Base-by-base conservation (phyloP, 2,329 filamentous ascomycete genomes). In the Chrysoporthe cubensis region DNA sequence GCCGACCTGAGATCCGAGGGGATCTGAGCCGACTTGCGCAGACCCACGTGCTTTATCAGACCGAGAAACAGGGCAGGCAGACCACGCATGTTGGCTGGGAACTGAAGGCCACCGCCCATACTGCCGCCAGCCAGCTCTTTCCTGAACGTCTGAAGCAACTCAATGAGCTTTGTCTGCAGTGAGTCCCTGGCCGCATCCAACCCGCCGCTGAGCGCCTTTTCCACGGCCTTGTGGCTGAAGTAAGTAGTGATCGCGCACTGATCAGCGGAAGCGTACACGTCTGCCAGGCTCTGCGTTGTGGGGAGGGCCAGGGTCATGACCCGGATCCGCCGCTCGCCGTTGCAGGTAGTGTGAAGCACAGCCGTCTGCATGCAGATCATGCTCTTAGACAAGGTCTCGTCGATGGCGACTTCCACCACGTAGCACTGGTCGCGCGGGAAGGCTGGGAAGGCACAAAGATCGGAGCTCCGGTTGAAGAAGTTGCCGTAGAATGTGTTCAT, bases 401-500 rank as follows among this genome's bases (percentile, higher is more conserved):
- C 96, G 72, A 99, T 98, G 16, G 96, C 94, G 66, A 99, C 96
- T 80, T 99, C 96, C 26, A 99, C 95, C 56, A 98, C 96, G 77
- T 98, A 98, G 71, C 92, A 94, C 79, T 99, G 96, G 75, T 99
- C 96, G 76, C 96, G 91, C 43, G 96, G 96, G 84, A 99, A 98
- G 0, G 96, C 94, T 1, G 96, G 96, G 85, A 99, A 99, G 14
- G 96, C 96, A 78, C 96, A 98, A 43, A 99, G 88, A 81, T 99
- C 96, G 18, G 94, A 97, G 77, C 93, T 97, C 73, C 96, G 88
- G 83, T 98, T 99, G 86, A 99, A 99, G 81, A 99, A 99, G 83
- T 99, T 99, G 73, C 96, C 96, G 79, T 98, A 99, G 81, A 99
- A 99, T 1, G 95, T 94, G 82, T 90, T 97, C 92, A 98, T 98